A percentile compares a stretch with the other conserved stretches of the same genome.
Evolutionary conservation across 805 yeast genomes (phyloP).

Genomic region (Phaffomyces thermotolerans): DNA sequence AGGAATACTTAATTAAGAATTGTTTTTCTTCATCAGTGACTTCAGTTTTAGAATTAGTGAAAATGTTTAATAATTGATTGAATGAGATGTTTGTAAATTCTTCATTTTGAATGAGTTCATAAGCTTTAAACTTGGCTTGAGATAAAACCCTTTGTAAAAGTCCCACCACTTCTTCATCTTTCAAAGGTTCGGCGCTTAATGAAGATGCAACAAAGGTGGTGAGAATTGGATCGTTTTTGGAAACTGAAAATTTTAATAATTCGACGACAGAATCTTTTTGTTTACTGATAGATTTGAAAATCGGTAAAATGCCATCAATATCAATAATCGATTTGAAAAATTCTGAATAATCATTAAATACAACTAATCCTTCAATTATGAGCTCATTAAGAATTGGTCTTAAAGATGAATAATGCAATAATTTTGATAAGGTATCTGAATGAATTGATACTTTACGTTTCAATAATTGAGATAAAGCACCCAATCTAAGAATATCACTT

Average conservation of each 20-base stretch:
- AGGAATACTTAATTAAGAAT: constrained; percentile 22
- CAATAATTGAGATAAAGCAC: constrained; percentile 10
- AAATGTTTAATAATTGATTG: constrained; percentile 23
- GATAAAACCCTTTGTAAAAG: background rate
- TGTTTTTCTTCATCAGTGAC: constrained; percentile 20
- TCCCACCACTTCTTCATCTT: background rate
- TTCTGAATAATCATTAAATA: constrained; percentile 8
- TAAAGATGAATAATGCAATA: background rate
- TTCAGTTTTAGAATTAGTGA: constrained; percentile 7
- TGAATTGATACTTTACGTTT: constrained; percentile 13
- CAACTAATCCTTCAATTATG: constrained; percentile 11
- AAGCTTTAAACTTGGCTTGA: constrained; percentile 9
- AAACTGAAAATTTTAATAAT: constrained; percentile 8
- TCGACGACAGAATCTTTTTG: constrained; percentile 1
- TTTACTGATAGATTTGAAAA: constrained; percentile 15
- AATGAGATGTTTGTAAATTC: constrained; percentile 28
- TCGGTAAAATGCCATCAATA: constrained; percentile 6
- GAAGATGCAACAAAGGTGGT: constrained; percentile 12
- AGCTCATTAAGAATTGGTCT: constrained; percentile 7
- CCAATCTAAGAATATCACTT: constrained; percentile 5
- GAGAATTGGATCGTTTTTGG: constrained; percentile 3
- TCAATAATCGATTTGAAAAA: constrained; percentile 7
- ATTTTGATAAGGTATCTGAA: constrained; percentile 4
- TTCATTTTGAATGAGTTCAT: constrained; percentile 16
- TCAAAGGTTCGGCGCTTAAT: background rate